A percentile compares a stretch with the other conserved stretches of the same genome.
Conservation (phyloP, 2,329 filamentous ascomycete species). For the Apiospora pterosperma region DNA sequence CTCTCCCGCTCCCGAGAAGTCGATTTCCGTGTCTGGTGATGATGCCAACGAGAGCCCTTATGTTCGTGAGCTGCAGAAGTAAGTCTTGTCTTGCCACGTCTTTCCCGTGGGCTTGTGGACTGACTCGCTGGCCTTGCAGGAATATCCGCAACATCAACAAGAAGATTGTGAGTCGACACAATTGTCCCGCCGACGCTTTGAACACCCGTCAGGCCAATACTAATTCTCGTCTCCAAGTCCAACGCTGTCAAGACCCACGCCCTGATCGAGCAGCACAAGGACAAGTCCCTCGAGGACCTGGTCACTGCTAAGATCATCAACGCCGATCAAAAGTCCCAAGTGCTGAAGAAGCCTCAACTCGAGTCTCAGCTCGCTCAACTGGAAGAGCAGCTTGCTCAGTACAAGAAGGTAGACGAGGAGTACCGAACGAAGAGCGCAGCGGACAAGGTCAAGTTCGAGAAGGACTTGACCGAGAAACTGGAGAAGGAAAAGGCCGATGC, state of each 20-base stretch:
- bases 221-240: conserved; percentile 32
- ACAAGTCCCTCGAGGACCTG: conserved; percentile 69
- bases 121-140: conserved; percentile 43
- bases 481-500: conserved; percentile 54
- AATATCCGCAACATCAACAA: conserved; percentile 90
- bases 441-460: conserved; percentile 59
- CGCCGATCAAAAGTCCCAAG: conserved; percentile 72
- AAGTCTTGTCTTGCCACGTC: conserved; percentile 30
- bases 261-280: conserved; percentile 66
- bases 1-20: conserved; percentile 47
- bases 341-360: conserved; percentile 72
- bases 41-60: conserved; percentile 71
- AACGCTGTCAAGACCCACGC: conserved; percentile 70
- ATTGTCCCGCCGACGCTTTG: neutral
- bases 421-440: conserved; percentile 58
- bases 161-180: conserved; percentile 70
- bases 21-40: conserved; percentile 42
- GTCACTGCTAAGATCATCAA: conserved; percentile 73
- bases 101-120: conserved; percentile 7
- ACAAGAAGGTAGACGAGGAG: conserved; percentile 73
- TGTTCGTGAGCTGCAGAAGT: conserved; percentile 90
- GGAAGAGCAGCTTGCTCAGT: conserved; percentile 71
- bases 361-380: conserved; percentile 64
- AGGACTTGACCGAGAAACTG: conserved; percentile 46
- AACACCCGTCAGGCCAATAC: neutral